These are phyloP conservation scores for Ascochyta pisi DNA, from an alignment of 2,329 filamentous ascomycete species.

Conservation along the genomic window DNA sequence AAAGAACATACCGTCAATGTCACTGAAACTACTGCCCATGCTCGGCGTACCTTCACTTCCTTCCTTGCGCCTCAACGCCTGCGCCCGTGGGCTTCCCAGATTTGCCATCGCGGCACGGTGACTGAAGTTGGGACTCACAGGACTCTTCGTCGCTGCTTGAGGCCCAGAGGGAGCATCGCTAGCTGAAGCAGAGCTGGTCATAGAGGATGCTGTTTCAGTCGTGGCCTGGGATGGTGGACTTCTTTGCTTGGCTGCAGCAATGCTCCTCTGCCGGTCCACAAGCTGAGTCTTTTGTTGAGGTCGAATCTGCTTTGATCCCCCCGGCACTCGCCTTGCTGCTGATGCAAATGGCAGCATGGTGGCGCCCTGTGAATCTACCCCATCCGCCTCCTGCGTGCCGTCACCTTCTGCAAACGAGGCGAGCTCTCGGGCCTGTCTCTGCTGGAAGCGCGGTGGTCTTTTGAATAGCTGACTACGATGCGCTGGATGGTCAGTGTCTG, in stretches of 20 bases:
- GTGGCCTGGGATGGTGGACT: constrained; percentile 31
- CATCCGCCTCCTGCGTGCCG: constrained; percentile 51
- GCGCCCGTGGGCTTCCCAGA: constrained; percentile 56
- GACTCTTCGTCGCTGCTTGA: constrained; percentile 26
- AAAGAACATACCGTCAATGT: constrained; percentile 70
- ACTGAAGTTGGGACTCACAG: constrained; percentile 56
- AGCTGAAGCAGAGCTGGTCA: constrained; percentile 52
- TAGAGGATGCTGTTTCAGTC: constrained; percentile 59
- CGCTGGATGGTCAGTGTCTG: constrained; percentile 46
- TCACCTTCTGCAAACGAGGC: constrained; percentile 38
- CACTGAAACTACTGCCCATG: constrained; percentile 80
- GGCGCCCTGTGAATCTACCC: constrained; percentile 61
- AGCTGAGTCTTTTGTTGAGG: constrained; percentile 20
- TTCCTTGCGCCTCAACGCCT: constrained; percentile 30
- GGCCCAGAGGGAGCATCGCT: constrained; percentile 34
- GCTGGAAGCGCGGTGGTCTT: constrained; percentile 48
- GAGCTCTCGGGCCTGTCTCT: constrained; percentile 39
- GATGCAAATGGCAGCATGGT: constrained; percentile 54
- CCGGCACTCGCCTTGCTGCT: constrained; percentile 15
- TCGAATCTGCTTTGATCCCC: constrained; percentile 17
- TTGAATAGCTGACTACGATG: constrained; percentile 55
- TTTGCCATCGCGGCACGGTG: constrained; percentile 65
- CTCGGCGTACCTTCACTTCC: constrained; percentile 47
- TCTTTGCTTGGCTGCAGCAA: constrained; percentile 16
- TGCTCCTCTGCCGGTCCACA: constrained; percentile 8